Evolutionary conservation across 768 basidiomycete species (phyloP), one percentile per base, ranked within the genome.

Genomic region (Hirschioporus abietinus): DNA sequence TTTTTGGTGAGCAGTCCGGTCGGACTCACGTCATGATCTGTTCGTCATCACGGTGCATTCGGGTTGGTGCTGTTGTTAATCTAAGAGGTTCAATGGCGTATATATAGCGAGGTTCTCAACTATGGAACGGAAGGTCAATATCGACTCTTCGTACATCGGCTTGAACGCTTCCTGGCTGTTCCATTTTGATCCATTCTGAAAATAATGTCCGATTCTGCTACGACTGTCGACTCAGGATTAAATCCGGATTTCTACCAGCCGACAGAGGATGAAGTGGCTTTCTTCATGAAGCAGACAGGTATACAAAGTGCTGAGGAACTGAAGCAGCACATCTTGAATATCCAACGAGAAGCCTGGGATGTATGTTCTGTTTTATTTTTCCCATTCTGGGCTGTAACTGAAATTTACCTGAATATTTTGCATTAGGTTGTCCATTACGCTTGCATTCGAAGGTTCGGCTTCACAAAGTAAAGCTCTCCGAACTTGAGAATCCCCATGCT

Each of bases 261-360:
- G 42, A 52, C 42, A 52, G 42, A 52, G 42, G 42, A 72, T 12
- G 71, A 71, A 34, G 30, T 65, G 12, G 68, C 60, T 8, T 79
- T 79, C 66, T 72, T 79, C 65, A 75, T 73, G 65, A 58, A 59
- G 7, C 65, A 69, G 63, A 76, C 74, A 10, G 73, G 77, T 7
- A 77, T 80, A n/a, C 57, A 71, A 0, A 71, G 75, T 57, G 74
- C 73, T 0, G 71, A 74, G 1, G 69, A 69, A 60, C 70, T 80
- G 63, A 77, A 72, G 67, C 58, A 68, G 17, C 78, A 80, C 64
- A 73, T 80, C 35, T 36, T 80, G 10, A 65, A 67, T 23, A 71
- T 80, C 23, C 79, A 78, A 67, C 68, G 63, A 34, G 72, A 74
- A 65, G 78, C 77, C 0, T 78, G 75, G 65, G 69, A 72, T 27